These are phyloP conservation scores for Aspergillus oerlinghausenensis DNA, from an alignment of 2,329 filamentous ascomycete genomes.

Conservation along the genomic window DNA sequence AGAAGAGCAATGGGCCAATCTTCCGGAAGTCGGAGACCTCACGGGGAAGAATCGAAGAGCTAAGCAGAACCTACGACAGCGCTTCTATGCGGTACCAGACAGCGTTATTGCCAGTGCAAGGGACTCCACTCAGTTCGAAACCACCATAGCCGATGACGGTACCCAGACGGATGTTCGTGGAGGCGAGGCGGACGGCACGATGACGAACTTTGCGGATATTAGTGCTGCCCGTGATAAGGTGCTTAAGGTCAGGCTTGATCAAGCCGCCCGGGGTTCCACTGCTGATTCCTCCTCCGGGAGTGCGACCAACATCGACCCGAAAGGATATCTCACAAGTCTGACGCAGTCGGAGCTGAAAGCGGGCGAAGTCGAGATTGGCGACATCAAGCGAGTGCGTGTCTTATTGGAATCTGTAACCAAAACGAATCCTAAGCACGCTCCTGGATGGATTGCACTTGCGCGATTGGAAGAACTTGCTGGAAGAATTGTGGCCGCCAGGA, in stretches of 20 bases:
- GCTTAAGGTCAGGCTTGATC: conserved; percentile 86
- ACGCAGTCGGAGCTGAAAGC: conserved; percentile 76
- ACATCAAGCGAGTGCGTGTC: conserved; percentile 88
- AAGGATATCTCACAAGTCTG: conserved; percentile 90
- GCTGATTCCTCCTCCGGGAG: conserved; percentile 70
- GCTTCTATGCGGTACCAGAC: conserved; percentile 95
- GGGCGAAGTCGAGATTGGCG: conserved; percentile 79
- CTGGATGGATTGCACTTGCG: conserved; percentile 93
- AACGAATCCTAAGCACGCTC: conserved; percentile 90
- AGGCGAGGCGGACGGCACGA: conserved; percentile 69
- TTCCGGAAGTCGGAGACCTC: conserved; percentile 93
- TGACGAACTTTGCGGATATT: conserved; percentile 97
- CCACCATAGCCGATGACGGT: conserved; percentile 80
- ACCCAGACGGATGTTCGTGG: conserved; percentile 44
- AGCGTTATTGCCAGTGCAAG: conserved; percentile 86
- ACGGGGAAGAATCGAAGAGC: conserved; percentile 88
- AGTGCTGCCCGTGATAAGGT: conserved; percentile 95
- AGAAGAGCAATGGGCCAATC: conserved; percentile 92
- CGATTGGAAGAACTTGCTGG: conserved; percentile 89
- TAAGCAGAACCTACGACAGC: conserved; percentile 74
- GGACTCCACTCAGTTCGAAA: conserved; percentile 75
- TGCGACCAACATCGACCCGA: conserved; percentile 86
- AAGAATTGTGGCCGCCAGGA: conserved; percentile 83
- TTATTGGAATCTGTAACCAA: conserved; percentile 95
- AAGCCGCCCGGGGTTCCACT: conserved; percentile 69